Evolutionary conservation across 345 rosid species (phyloP).

Genomic region (Pistacia integerrima): DNA sequence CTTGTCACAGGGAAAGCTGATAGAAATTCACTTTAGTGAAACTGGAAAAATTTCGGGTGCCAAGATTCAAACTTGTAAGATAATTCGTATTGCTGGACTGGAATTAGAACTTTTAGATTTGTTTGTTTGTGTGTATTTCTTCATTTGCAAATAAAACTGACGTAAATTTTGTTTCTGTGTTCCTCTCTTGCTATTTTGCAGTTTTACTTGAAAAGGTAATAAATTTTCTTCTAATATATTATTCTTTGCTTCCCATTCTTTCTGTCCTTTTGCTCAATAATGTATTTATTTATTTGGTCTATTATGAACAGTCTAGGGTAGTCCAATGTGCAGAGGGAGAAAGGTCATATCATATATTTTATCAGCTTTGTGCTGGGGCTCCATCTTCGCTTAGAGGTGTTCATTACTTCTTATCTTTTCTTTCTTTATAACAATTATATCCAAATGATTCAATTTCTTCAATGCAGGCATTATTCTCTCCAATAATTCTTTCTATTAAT

Average conservation of each 20-base stretch:
- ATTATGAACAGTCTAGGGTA: constrained; percentile 92
- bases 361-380: constrained; percentile 99
- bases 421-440: background rate
- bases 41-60: constrained; percentile 99
- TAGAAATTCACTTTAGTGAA: constrained; percentile 94
- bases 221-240: constrained; percentile 17
- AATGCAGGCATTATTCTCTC: background rate
- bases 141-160: constrained; percentile 33
- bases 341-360: constrained; percentile 98
- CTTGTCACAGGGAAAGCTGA: constrained; percentile 82
- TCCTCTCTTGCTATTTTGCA: constrained; percentile 39
- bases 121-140: constrained; percentile 12
- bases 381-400: constrained; percentile 73
- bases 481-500: background rate
- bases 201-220: constrained; percentile 98
- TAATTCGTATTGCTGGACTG: constrained; percentile 14
- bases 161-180: constrained; percentile 30
- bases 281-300: constrained; percentile 24
- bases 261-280: constrained; percentile 7
- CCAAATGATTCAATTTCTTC: background rate
- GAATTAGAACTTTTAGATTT: background rate
- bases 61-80: constrained; percentile 96
- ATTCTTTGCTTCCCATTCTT: constrained; percentile 17
- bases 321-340: constrained; percentile 97
- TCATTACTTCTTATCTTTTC: constrained; percentile 3